Conservation (phyloP, 306 rosid genomes). For the Lotus japonicus region DNA sequence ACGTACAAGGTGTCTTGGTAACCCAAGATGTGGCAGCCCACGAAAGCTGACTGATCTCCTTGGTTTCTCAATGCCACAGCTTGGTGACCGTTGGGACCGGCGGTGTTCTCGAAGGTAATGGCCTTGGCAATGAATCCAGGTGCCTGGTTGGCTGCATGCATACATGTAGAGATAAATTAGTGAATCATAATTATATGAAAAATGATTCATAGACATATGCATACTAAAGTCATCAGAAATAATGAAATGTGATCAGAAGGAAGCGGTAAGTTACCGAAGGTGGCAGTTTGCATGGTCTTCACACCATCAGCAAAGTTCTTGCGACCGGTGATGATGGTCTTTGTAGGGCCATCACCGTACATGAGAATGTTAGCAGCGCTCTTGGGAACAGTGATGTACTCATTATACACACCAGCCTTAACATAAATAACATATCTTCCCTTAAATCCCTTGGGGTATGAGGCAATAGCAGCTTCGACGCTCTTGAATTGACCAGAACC, state of each 20-base stretch:
- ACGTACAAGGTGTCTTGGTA: conserved; percentile 60
- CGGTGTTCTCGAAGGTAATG: conserved; percentile 62
- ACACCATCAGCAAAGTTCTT: conserved; percentile 22
- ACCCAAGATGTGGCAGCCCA: conserved; percentile 44
- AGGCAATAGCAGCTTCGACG: conserved; percentile 36
- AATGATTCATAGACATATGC: no score
- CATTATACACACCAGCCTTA: conserved; percentile 59
- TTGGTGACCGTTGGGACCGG: conserved; percentile 57
- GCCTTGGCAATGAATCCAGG: conserved; percentile 36
- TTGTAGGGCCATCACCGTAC: conserved; percentile 66
- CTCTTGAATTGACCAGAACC: conserved; percentile 51
- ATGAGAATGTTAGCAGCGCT: conserved; percentile 24
- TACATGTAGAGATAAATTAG: background rate
- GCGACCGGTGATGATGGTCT: conserved; percentile 49
- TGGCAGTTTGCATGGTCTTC: conserved; percentile 44
- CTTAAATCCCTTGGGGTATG: conserved; percentile 27
- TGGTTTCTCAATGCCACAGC: conserved; percentile 61
- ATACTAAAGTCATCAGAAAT: no score
- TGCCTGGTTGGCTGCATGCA: conserved; percentile 26
- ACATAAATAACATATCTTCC: conserved; percentile 57
- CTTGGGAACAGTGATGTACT: conserved; percentile 34
- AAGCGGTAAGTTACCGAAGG: conserved; percentile 31
- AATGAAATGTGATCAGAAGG: no score
- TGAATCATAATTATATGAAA: no score
- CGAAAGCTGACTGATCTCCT: conserved; percentile 41